These are phyloP conservation scores for Cichorium intybus DNA, from an alignment of 140 eudicot species.

Conservation along the genomic window DNA sequence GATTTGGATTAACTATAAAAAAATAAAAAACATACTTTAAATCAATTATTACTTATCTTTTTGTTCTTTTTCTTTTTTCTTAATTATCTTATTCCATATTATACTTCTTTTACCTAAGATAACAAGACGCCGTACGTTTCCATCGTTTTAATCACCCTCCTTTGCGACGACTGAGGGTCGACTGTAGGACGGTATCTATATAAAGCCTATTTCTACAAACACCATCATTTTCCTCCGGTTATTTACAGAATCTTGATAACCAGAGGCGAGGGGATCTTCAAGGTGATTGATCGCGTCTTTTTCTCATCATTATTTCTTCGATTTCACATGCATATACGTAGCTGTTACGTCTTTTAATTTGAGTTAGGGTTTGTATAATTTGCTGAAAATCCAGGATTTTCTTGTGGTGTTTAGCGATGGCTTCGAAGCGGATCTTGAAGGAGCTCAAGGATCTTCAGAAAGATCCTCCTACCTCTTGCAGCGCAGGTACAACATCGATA, in stretches of 20 bases:
- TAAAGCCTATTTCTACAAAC: constrained; percentile 4
- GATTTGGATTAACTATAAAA: no score
- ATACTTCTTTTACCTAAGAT: not conserved
- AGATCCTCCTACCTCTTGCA: constrained; percentile 66
- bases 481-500: constrained; percentile 42
- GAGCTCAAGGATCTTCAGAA: constrained; percentile 62
- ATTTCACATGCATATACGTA: constrained; percentile 1
- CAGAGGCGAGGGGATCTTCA: constrained; percentile 38
- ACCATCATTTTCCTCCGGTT: constrained; percentile 24
- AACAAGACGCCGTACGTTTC: not conserved
- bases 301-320: not conserved
- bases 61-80: no score
- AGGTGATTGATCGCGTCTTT: constrained; percentile 23
- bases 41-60: no score
- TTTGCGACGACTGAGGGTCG: not conserved
- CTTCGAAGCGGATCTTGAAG: constrained; percentile 62
- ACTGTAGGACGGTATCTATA: not conserved
- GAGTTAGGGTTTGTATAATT: constrained; percentile 24
- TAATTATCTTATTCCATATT: no score
- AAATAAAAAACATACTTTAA: no score
- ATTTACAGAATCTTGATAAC: constrained; percentile 23
- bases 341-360: constrained; percentile 9
- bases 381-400: constrained; percentile 15
- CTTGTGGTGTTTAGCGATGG: constrained; percentile 38
- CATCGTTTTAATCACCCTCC: not conserved